Evolutionary conservation across 768 basidiomycete genomes (phyloP).

Genomic region (Terana coerulea): DNA sequence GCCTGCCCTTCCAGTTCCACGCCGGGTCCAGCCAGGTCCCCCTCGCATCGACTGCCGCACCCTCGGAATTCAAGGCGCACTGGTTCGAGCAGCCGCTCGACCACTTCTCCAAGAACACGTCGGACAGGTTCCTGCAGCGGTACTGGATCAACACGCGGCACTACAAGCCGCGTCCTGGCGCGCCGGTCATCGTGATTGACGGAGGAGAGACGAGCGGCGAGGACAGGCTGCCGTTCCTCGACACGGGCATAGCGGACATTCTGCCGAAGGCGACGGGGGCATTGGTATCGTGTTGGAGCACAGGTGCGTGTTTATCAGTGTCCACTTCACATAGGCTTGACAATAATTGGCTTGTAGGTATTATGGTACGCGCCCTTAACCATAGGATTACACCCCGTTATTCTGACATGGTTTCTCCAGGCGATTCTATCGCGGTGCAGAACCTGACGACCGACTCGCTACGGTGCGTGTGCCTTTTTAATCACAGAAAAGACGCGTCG

Average conservation of each 20-base stretch:
- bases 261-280: constrained; percentile 81
- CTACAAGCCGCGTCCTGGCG: constrained; percentile 65
- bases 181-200: constrained; percentile 87
- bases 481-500: constrained; percentile 12
- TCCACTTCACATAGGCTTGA: background rate
- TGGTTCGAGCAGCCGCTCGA: constrained; percentile 87
- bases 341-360: constrained; percentile 3
- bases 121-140: constrained; percentile 75
- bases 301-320: constrained; percentile 44
- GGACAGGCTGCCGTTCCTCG: constrained; percentile 46
- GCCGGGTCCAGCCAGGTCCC: background rate
- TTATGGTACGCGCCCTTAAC: constrained; percentile 12
- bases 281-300: constrained; percentile 91
- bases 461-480: constrained; percentile 38
- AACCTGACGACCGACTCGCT: constrained; percentile 82
- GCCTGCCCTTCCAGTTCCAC: background rate
- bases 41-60: constrained; percentile 16
- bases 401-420: constrained; percentile 31
- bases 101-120: constrained; percentile 55
- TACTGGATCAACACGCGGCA: constrained; percentile 90
- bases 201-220: constrained; percentile 91
- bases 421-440: constrained; percentile 68
- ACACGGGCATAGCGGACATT: constrained; percentile 75
- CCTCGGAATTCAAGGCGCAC: constrained; percentile 43
- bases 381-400: background rate